Evolutionary conservation across 2,329 filamentous ascomycete species (phyloP), one percentile per base, ranked within the genome.

Genomic region (Trichophyton rubrum): DNA sequence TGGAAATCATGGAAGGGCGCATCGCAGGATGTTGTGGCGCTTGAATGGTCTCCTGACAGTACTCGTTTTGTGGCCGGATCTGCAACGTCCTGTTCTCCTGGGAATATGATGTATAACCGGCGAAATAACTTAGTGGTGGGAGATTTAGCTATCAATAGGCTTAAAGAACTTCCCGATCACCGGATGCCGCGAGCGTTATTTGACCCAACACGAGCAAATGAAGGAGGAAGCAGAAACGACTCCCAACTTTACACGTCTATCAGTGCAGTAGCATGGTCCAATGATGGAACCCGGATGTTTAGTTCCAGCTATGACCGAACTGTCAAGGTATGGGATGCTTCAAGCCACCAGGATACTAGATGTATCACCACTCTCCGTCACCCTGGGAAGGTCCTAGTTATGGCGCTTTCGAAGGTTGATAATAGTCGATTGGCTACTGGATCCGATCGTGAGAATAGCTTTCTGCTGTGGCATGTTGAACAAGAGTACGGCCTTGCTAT

Each of bases 71-170:
- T 79, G 27, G 81, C 79, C 9, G 83, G 82, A 1, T 79, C 82
- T 4, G 78, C 82, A 4, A 79, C 82, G 33, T 77, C 82, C 3
- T 77, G 77, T 2, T 82, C 84, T 64, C 68, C 73, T 2, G 71
- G 77, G 49, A 80, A 78, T 17, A 81, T 83, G 77, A 78, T 82
- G 43, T 85, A 85, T 66, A 85, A 85, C 62, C 72, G 79, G 47
- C 72, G 75, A 0, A 80, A 82, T 61, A 85, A 85, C 64, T 71
- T 85, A 1, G 66, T 85, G 1, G 67, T 82, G 43, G 83, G 83
- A 1, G 72, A 81, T 62, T 63, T 77, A 2, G 63, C 67, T 1
- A 64, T 66, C 0, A 76, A 74, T 24, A 66, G 65, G 0, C 66
- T 85, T 4, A 71, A 75, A 58, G 82, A 85, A 63, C 67, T 85